Percentiles rank a stretch among this genome's conserved stretches.
phyloP scores from a whole-genome alignment of 257 asterid genomes.

The Primulina tabacum region DNA sequence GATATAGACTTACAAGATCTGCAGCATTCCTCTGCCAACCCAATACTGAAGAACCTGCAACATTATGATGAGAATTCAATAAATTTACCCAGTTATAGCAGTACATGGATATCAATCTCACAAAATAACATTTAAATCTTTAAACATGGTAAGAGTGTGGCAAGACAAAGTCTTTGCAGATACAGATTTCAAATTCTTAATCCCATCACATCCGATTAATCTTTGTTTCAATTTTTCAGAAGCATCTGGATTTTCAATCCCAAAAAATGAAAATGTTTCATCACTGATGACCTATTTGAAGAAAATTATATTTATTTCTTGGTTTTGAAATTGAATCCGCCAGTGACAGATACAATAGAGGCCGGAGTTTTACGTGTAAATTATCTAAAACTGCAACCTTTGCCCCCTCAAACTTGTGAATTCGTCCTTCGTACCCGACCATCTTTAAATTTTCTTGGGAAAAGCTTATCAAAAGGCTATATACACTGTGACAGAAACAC shows the following conservation, averaged over 20 bases:
- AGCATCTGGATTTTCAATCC: not conserved
- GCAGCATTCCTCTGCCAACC: slow-evolving; percentile 99
- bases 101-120: slow-evolving; percentile 1
- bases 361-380: no score
- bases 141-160: not conserved
- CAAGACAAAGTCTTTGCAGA: not conserved
- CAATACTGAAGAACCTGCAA: slow-evolving; percentile 86
- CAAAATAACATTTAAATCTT: slow-evolving; percentile 9
- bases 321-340: not conserved
- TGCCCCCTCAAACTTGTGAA: not conserved
- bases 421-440: not conserved
- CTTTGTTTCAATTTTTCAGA: slow-evolving; percentile 12
- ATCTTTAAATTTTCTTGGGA: not conserved
- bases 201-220: slow-evolving; percentile 4
- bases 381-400: not conserved
- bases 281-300: not conserved
- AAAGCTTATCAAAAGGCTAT: not conserved
- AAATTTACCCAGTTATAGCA: slow-evolving; percentile 9
- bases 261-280: not conserved
- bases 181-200: not conserved
- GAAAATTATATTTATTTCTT: no score
- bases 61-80: slow-evolving; percentile 22
- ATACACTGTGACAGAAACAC: not conserved
- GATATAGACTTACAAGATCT: slow-evolving; percentile 72
- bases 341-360: not conserved